phyloP scores from a whole-genome alignment of 1,284 basidiomycete genomes.

The Sanghuangporus weigelae region DNA sequence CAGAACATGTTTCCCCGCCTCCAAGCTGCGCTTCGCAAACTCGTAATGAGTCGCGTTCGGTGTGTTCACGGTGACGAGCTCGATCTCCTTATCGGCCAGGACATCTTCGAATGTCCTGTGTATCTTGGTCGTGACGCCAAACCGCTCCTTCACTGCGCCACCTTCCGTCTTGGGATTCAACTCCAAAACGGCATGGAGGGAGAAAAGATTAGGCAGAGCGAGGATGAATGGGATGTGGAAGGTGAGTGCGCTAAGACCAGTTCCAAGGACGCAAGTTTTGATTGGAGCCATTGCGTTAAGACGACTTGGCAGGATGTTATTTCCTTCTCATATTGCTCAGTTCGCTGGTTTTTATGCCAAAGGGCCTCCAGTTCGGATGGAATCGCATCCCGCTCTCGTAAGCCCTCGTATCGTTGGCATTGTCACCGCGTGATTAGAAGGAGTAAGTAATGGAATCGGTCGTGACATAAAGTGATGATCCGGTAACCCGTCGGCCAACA shows the following conservation, averaged over 20 bases:
- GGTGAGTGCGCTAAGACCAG: conserved; percentile 69
- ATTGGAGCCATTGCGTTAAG: conserved; percentile 41
- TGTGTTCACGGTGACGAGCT: conserved; percentile 69
- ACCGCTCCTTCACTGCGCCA: conserved; percentile 59
- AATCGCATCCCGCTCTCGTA: no score
- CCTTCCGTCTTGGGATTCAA: conserved; percentile 52
- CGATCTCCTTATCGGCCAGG: conserved; percentile 53
- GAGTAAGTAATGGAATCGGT: no score
- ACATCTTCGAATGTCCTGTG: conserved; percentile 52
- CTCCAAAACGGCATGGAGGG: conserved; percentile 61
- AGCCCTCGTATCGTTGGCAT: no score
- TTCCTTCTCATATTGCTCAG: neutral
- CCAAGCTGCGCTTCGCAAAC: conserved; percentile 57
- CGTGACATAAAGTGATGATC: no score
- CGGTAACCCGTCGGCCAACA: no score
- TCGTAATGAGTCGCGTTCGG: conserved; percentile 79
- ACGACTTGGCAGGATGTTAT: neutral
- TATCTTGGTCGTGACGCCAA: conserved; percentile 53
- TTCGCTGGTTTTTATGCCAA: no score
- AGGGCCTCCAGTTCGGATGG: no score
- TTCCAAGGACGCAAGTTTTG: conserved; percentile 67
- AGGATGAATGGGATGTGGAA: conserved; percentile 80
- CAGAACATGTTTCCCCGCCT: conserved; percentile 78
- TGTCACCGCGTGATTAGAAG: no score
- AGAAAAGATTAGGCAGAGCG: conserved; percentile 69